Conservation (phyloP, 306 rosid genomes). For the Alnus rubra region DNA sequence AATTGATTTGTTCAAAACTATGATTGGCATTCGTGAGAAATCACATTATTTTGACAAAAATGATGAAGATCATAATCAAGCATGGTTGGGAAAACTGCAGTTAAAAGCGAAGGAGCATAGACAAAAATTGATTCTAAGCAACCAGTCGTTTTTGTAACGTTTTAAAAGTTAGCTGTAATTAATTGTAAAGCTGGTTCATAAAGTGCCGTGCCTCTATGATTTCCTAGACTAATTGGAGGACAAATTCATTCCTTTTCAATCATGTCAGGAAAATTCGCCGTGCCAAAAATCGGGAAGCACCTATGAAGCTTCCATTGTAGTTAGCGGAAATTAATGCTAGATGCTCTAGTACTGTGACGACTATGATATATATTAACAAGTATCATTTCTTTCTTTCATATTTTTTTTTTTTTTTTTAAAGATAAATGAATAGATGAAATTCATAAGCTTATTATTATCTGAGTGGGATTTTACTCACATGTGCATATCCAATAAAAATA, state of each 20-base stretch:
- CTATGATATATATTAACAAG: too few species aligned
- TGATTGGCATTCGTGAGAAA: too few species aligned
- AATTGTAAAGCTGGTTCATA: neutral
- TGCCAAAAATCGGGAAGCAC: neutral
- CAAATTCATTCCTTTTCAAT: neutral
- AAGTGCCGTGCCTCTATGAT: neutral
- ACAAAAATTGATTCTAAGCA: neutral
- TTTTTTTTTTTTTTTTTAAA: too few species aligned
- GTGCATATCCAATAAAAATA: too few species aligned
- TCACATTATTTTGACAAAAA: too few species aligned
- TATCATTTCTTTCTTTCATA: too few species aligned
- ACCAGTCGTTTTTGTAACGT: neutral
- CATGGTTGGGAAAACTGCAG: too few species aligned
- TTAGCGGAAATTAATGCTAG: neutral
- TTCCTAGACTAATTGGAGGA: neutral
- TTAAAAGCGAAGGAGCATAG: too few species aligned
- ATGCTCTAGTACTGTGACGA: neutral
- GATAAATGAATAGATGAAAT: too few species aligned
- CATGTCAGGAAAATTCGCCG: neutral
- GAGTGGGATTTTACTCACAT: too few species aligned
- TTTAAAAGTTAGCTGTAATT: neutral
- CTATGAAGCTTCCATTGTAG: slow-evolving; percentile 8
- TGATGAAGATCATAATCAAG: too few species aligned
- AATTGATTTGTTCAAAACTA: neutral
- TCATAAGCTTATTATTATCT: too few species aligned